Percentiles rank a stretch among this genome's conserved stretches.
phyloP scores from a whole-genome alignment of 257 asterid species.

The Przewalskia tangutica region DNA sequence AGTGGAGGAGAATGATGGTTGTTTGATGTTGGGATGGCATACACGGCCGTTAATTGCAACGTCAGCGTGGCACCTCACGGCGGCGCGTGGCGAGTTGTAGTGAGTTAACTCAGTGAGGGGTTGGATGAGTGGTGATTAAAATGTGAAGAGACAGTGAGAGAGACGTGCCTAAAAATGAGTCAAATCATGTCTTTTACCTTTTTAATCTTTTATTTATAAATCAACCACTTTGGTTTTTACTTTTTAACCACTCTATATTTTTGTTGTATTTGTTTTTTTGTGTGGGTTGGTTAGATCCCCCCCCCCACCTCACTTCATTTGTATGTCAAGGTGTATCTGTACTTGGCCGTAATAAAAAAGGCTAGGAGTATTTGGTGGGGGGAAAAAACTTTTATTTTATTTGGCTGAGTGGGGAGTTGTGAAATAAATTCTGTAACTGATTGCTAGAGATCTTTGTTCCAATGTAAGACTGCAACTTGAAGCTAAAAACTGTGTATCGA shows the following conservation, averaged over 20 bases:
- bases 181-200: conserved; percentile 52
- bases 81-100: not conserved
- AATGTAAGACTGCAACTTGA: too few species aligned
- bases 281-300: not conserved
- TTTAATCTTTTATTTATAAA: conserved; percentile 7
- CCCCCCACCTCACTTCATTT: not conserved
- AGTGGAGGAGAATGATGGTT: conserved; percentile 81
- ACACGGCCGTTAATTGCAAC: conserved; percentile 73
- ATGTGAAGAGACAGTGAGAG: conserved; percentile 24
- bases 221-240: conserved; percentile 2
- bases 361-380: not conserved
- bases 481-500: too few species aligned
- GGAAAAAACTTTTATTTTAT: not conserved
- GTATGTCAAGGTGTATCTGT: conserved; percentile 14
- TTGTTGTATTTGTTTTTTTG: not conserved
- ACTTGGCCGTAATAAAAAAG: conserved; percentile 7
- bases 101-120: conserved; percentile 15
- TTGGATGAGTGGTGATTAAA: conserved; percentile 1
- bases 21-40: conserved; percentile 86
- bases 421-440: not conserved
- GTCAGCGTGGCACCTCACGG: conserved; percentile 69
- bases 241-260: not conserved
- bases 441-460: too few species aligned
- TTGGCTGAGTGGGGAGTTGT: not conserved
- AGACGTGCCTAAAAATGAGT: conserved; percentile 35